Percentiles rank a stretch among this genome's conserved stretches.
These are phyloP conservation scores for Suillus clintonianus DNA, from an alignment of 768 basidiomycete genomes.

Conservation along the genomic window DNA sequence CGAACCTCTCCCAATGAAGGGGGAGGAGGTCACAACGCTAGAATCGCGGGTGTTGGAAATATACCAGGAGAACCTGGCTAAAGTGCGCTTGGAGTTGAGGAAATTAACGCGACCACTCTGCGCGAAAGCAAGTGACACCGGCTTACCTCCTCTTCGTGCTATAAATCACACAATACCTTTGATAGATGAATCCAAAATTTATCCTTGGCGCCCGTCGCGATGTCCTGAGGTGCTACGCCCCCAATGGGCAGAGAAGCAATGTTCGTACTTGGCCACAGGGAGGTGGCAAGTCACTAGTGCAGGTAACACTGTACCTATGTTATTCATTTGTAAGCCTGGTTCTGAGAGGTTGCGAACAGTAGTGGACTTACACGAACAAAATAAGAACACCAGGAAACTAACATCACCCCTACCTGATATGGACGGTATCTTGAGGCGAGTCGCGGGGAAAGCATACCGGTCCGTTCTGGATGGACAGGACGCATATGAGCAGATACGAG, in stretches of 20 bases:
- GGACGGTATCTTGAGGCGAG: no score
- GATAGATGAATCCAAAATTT: fast-evolving
- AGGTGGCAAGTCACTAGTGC: no score
- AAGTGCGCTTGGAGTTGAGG: neutral
- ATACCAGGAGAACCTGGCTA: neutral
- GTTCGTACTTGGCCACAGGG: neutral
- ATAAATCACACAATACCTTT: neutral
- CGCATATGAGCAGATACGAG: no score
- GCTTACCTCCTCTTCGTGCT: fast-evolving
- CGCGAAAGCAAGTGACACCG: fast-evolving
- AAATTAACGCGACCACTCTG: fast-evolving
- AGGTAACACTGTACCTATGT: no score
- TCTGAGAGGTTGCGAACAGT: no score
- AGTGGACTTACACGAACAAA: no score
- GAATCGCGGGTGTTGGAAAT: neutral
- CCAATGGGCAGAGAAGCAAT: neutral
- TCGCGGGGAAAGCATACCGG: no score
- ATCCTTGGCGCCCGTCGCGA: neutral
- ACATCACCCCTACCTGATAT: no score
- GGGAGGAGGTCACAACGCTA: fast-evolving
- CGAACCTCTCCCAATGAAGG: neutral
- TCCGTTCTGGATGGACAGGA: no score
- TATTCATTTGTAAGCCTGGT: no score
- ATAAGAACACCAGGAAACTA: no score
- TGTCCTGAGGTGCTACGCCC: neutral